Conservation (phyloP, 1,284 basidiomycete species). For the Tilletia horrida region DNA sequence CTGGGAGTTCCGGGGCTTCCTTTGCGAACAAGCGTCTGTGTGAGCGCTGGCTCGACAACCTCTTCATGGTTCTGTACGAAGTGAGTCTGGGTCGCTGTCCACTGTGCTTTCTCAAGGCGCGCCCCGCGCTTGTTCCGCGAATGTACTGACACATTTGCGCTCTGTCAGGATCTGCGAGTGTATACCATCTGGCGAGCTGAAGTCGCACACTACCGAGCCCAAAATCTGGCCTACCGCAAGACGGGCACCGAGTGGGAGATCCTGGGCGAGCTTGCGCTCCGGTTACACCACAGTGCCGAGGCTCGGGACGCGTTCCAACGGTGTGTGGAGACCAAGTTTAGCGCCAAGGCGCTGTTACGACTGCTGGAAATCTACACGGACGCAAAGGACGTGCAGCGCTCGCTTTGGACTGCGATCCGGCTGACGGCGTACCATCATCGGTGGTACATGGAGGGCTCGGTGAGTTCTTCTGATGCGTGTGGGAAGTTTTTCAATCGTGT, state of each 20-base stretch:
- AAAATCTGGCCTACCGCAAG: constrained; percentile 93
- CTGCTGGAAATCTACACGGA: constrained; percentile 91
- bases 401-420: constrained; percentile 84
- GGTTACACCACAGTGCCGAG: constrained; percentile 93
- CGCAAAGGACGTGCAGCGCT: constrained; percentile 84
- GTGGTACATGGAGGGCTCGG: constrained; percentile 57
- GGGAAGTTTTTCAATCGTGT: neutral
- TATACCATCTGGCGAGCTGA: constrained; percentile 99
- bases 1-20: constrained; percentile 63
- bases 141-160: neutral
- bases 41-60: constrained; percentile 94
- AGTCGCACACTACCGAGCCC: constrained; percentile 96
- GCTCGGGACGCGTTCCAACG: constrained; percentile 95
- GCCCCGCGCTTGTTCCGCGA: too few relatives aligned
- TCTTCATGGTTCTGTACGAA: constrained; percentile 98
- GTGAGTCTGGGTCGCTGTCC: constrained; percentile 58
- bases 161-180: constrained; percentile 80
- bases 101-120: neutral
- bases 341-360: constrained; percentile 84
- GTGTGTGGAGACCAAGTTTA: constrained; percentile 80
- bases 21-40: constrained; percentile 96
- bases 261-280: constrained; percentile 83
- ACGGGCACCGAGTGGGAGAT: constrained; percentile 98
- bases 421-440: constrained; percentile 83
- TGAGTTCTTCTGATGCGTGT: constrained; percentile 36